Conservation (phyloP, 805 yeast species). For the Saturnispora sekii region DNA sequence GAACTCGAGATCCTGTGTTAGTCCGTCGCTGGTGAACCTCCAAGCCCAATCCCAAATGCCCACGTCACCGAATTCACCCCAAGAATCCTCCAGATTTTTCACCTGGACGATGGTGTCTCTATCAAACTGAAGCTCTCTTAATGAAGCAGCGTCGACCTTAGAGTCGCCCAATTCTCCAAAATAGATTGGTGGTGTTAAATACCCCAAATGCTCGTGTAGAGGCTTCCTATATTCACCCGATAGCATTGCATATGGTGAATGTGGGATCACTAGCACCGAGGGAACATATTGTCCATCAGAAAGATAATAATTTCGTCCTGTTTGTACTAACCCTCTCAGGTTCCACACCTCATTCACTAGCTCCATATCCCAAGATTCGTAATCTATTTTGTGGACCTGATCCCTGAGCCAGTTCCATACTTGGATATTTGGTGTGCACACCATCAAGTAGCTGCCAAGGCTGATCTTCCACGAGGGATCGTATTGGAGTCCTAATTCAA, state of each 20-base stretch:
- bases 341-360: constrained; percentile 32
- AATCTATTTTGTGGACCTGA: constrained; percentile 20
- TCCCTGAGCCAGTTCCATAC: constrained; percentile 19
- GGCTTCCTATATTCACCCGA: constrained; percentile 37
- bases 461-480: constrained; percentile 10
- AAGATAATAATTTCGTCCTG: constrained; percentile 3
- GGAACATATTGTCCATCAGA: constrained; percentile 15
- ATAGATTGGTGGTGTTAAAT: constrained; percentile 35
- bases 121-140: constrained; percentile 3
- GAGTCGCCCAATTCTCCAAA: constrained; percentile 20
- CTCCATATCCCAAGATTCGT: constrained; percentile 47
- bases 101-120: background rate
- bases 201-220: constrained; percentile 30
- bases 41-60: constrained; percentile 16
- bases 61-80: constrained; percentile 7
- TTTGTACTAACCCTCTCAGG: constrained; percentile 14
- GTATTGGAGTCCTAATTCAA: constrained; percentile 3
- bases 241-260: constrained; percentile 39
- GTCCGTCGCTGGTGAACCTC: constrained; percentile 10
- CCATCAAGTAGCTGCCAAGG: constrained; percentile 45
- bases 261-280: constrained; percentile 36
- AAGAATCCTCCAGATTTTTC: constrained; percentile 9
- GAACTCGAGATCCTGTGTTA: background rate
- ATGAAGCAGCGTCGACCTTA: constrained; percentile 8
- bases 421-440: constrained; percentile 37